A percentile compares a stretch with the other conserved stretches of the same genome.
Evolutionary conservation across 345 rosid species (phyloP).

Genomic region (Brassica incana): DNA sequence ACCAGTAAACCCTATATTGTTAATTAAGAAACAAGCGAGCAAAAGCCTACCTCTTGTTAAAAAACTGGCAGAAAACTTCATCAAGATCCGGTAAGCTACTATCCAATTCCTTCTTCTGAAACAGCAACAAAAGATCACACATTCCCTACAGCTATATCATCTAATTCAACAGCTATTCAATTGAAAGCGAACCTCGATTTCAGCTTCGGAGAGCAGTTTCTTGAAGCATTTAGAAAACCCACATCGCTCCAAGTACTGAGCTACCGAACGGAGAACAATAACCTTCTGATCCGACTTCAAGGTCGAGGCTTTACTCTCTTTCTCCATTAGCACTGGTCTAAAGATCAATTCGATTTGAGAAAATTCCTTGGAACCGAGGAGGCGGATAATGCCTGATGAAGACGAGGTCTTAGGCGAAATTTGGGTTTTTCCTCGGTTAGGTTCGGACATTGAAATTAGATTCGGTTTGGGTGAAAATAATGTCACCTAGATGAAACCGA

Average conservation of each 20-base stretch:
- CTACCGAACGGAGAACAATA: slow-evolving; percentile 54
- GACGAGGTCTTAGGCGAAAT: neutral
- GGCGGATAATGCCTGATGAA: too few species aligned
- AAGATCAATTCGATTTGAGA: slow-evolving; percentile 36
- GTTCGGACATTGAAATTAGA: neutral
- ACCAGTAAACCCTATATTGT: neutral
- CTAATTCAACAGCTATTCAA: slow-evolving; percentile 1
- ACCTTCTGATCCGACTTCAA: slow-evolving; percentile 42
- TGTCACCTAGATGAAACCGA: neutral
- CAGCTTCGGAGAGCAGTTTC: slow-evolving; percentile 66
- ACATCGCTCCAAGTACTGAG: slow-evolving; percentile 52
- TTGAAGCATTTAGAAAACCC: slow-evolving; percentile 71
- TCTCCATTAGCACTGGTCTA: slow-evolving; percentile 32
- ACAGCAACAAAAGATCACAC: neutral
- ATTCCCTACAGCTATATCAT: neutral
- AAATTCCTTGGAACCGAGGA: neutral
- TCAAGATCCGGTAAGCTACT: slow-evolving; percentile 53
- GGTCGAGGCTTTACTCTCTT: slow-evolving; percentile 21
- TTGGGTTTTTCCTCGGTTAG: neutral
- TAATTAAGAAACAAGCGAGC: neutral
- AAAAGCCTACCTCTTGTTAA: slow-evolving; percentile 49
- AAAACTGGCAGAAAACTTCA: slow-evolving; percentile 51
- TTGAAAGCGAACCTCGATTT: slow-evolving; percentile 45
- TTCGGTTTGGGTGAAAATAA: neutral
- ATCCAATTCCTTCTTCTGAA: slow-evolving; percentile 55